phyloP scores from a whole-genome alignment of 2,329 filamentous ascomycete genomes.

The Beauveria pseudobassiana region DNA sequence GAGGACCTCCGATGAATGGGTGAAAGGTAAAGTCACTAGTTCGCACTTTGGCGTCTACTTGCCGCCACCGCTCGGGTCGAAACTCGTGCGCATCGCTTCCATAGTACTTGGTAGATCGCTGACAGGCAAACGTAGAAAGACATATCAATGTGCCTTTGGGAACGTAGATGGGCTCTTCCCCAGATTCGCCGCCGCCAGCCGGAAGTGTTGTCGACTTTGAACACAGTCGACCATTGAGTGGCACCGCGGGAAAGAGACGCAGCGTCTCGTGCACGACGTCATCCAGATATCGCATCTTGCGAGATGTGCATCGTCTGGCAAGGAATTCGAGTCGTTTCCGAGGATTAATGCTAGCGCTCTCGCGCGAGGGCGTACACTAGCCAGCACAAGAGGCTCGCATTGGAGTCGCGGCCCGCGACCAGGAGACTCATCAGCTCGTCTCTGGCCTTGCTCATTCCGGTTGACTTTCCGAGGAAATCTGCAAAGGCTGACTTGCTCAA shows the following conservation, averaged over 20 bases:
- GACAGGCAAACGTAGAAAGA: conserved; percentile 5
- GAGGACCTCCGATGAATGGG: conserved; percentile 11
- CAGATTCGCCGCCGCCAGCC: background rate
- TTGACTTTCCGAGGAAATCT: background rate
- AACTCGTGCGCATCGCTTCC: background rate
- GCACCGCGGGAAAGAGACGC: conserved; percentile 8
- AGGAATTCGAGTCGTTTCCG: background rate
- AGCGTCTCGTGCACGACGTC: conserved; percentile 8
- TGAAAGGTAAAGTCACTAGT: conserved; percentile 11
- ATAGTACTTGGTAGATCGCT: conserved; percentile 3
- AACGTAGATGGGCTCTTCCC: conserved; percentile 3
- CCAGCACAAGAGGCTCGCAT: conserved; percentile 9
- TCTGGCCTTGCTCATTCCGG: background rate
- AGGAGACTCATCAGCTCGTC: conserved; percentile 9
- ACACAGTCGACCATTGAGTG: conserved; percentile 11
- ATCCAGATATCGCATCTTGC: conserved; percentile 4
- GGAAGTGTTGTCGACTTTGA: conserved; percentile 1
- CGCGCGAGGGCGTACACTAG: conserved; percentile 9
- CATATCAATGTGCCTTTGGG: conserved; percentile 5
- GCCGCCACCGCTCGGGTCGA: conserved; percentile 2
- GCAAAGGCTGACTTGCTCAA: background rate
- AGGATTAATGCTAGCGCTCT: conserved; percentile 7
- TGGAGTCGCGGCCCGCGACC: conserved; percentile 1
- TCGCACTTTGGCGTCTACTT: background rate
- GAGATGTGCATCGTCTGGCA: conserved; percentile 1